phyloP scores from a whole-genome alignment of 192 early-diverging fungal genomes.

The Coemansia aciculifera region DNA sequence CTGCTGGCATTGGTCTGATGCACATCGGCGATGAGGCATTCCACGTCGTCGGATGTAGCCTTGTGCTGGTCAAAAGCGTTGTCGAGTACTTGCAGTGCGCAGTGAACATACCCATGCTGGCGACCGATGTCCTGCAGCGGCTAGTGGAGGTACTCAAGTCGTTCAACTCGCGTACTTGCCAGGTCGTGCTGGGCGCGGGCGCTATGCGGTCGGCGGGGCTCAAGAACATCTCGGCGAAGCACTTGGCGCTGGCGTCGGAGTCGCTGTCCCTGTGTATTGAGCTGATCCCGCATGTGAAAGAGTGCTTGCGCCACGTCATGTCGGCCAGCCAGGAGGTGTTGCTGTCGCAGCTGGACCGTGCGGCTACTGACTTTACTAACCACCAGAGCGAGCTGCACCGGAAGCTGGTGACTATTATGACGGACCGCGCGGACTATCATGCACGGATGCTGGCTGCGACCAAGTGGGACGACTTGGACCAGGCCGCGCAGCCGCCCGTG shows the following conservation, averaged over 20 bases:
- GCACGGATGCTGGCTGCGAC: conserved; percentile 69
- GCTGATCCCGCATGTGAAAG: conserved; percentile 80
- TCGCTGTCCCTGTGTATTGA: conserved; percentile 85
- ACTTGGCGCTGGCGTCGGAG: conserved; percentile 93
- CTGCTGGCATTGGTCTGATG: conserved; percentile 62
- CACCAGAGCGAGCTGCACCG: conserved; percentile 90
- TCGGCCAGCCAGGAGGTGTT: conserved; percentile 76
- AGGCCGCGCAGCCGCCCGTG: conserved; percentile 26
- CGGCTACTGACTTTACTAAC: conserved; percentile 77
- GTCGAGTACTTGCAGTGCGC: conserved; percentile 89
- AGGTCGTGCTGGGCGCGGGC: conserved; percentile 97
- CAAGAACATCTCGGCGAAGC: conserved; percentile 95
- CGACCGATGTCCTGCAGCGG: conserved; percentile 85
- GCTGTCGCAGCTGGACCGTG: conserved; percentile 87
- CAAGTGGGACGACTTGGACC: conserved; percentile 45
- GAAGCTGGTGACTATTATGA: conserved; percentile 95
- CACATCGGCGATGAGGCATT: conserved; percentile 74
- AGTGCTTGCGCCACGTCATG: conserved; percentile 72
- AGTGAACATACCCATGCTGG: conserved; percentile 73
- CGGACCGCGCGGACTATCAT: conserved; percentile 80
- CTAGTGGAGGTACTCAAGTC: conserved; percentile 80
- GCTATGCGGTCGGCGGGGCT: conserved; percentile 96
- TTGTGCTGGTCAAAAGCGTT: conserved; percentile 88
- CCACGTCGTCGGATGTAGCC: conserved; percentile 85
- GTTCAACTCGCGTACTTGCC: conserved; percentile 94